Evolutionary conservation across 2,329 filamentous ascomycete species (phyloP).

Genomic region (Fusarium lateritium): DNA sequence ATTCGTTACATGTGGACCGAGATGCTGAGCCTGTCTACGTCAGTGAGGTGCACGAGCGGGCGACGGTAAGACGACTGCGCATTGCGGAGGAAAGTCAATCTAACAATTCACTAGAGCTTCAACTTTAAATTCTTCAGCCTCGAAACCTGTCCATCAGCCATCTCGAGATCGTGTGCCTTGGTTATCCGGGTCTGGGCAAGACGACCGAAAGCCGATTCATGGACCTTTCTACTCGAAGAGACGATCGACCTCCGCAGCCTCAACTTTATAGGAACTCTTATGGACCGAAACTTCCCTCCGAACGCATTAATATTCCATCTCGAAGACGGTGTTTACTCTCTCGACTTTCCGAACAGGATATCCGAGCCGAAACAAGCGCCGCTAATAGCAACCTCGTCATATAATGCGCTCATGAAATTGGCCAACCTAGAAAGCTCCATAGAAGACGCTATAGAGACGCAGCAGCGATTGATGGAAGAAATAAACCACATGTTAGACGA

Average conservation of each 20-base stretch:
- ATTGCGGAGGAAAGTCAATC: background rate
- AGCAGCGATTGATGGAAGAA: conserved; percentile 80
- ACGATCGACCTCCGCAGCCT: conserved; percentile 78
- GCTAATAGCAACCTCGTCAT: conserved; percentile 78
- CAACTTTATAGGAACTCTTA: conserved; percentile 83
- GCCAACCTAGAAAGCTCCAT: conserved; percentile 92
- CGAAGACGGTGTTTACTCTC: conserved; percentile 87
- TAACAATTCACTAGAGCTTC: conserved; percentile 73
- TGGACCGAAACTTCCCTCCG: conserved; percentile 78
- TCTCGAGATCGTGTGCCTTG: conserved; percentile 76
- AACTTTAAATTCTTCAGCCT: conserved; percentile 90
- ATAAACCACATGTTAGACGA: conserved; percentile 74
- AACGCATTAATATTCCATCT: conserved; percentile 92
- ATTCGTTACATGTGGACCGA: conserved; percentile 81
- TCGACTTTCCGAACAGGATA: conserved; percentile 72
- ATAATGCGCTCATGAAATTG: conserved; percentile 89
- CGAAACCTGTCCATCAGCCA: conserved; percentile 69
- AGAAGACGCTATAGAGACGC: conserved; percentile 87
- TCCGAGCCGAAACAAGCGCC: conserved; percentile 68
- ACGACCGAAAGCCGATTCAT: conserved; percentile 65
- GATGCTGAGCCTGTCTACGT: conserved; percentile 86
- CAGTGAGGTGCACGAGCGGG: conserved; percentile 83
- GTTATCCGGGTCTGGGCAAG: conserved; percentile 82
- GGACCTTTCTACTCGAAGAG: conserved; percentile 78
- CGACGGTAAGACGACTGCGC: conserved; percentile 68